Conservation (phyloP, 2,329 filamentous ascomycete species). For the Madurella mycetomatis region DNA sequence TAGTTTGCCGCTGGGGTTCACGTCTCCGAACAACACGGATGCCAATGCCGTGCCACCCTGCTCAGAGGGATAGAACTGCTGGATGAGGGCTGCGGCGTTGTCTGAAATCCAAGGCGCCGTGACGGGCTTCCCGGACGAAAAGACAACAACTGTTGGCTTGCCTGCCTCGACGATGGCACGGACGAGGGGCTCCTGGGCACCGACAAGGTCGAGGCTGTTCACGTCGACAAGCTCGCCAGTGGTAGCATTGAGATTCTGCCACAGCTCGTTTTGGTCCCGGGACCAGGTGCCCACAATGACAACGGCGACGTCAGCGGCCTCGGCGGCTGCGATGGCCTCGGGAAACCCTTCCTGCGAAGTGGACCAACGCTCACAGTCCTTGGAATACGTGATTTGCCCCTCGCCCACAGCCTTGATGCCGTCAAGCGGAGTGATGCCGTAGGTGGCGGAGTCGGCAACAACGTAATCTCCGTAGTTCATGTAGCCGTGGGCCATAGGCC, state of each 20-base stretch:
- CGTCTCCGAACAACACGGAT: constrained; percentile 60
- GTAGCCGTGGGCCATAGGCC: constrained; percentile 67
- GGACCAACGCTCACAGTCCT: constrained; percentile 71
- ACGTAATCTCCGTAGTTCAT: constrained; percentile 76
- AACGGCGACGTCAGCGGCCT: constrained; percentile 65
- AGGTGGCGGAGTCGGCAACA: constrained; percentile 57
- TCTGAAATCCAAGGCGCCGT: constrained; percentile 69
- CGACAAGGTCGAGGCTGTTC: constrained; percentile 59
- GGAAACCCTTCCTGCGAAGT: constrained; percentile 63
- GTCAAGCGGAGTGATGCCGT: constrained; percentile 65
- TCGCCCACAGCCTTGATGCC: constrained; percentile 60
- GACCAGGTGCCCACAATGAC: constrained; percentile 74
- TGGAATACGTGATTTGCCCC: constrained; percentile 59
- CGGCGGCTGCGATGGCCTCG: constrained; percentile 61
- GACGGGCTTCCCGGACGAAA: constrained; percentile 66
- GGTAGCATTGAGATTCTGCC: constrained; percentile 66
- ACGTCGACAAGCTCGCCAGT: constrained; percentile 72
- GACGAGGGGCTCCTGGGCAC: constrained; percentile 64
- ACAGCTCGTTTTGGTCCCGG: constrained; percentile 67
- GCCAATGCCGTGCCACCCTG: constrained; percentile 63
- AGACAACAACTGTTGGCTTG: constrained; percentile 64
- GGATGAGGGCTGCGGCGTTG: constrained; percentile 60
- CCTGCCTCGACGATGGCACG: constrained; percentile 63
- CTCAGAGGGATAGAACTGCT: constrained; percentile 72
- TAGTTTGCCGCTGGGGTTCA: constrained; percentile 63